Base-by-base conservation (phyloP, 2,329 filamentous ascomycete species). In the Sordariomycetes sp. region DNA sequence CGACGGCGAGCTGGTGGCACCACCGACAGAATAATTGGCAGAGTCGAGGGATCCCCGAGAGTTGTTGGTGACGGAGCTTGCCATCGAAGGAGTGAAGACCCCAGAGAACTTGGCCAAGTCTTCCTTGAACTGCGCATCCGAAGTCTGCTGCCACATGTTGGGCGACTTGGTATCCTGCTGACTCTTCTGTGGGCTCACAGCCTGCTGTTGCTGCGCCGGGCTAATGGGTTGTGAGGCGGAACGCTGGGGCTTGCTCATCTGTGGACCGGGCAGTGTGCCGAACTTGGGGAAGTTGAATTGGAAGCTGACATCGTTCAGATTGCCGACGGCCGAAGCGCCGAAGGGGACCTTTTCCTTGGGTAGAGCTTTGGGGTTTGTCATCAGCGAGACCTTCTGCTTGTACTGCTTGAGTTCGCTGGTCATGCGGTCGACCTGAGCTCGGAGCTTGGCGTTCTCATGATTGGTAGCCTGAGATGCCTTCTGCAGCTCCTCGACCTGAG, bases 221-320 rank as follows among this genome's bases (percentile, higher is more conserved):
- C 54, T 58, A 10, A 51, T 46, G 7, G 55, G 48, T 20, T 51
- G 54, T n/a, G 56, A 54, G 11, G 43, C 34, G 5, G 46, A 44
- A 30, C 45, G 43, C 30, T 50, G 42, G 6, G 35, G 40, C 37
- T 51, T 52, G 39, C 41, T 50, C 33, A 43, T 39, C 2, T 54
- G 46, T 7, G 67, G 62, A 5, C 71, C 67, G 0, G 73, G 71
- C 18, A 93, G 70, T 39, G 79, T 72, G 30, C 92, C 92, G 49
- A 98, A 96, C 53, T 84, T 88, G 43, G 92, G 90, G 44, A 96
- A 96, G 46, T 96, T 90, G 47, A 98, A 96, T 45, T 90, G 81
- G 53, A 96, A 96, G 53, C 82, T 87, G 54, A 83, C 81, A 42
- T 83, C 82, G 48, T 70, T 77, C 35, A 80, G 64, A 45, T 77